Evolutionary conservation across 2,329 filamentous ascomycete species (phyloP).

Genomic region (Amphichorda felina): DNA sequence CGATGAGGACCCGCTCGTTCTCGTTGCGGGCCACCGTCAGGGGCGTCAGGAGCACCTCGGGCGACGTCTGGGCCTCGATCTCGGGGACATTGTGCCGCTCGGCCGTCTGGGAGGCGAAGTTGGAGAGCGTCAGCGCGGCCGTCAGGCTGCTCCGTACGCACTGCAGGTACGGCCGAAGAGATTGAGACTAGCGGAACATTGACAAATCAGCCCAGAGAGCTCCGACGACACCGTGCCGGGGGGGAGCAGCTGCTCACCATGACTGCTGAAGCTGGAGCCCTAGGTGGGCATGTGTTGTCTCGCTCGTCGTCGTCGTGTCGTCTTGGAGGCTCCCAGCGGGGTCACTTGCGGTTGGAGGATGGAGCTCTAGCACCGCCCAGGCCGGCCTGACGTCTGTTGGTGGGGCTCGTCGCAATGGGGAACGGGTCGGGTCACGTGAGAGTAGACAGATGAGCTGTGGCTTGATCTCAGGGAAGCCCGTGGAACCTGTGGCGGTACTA

Average conservation of each 20-base stretch:
- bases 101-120: conserved; percentile 94
- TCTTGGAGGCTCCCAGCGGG: conserved; percentile 9
- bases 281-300: background rate
- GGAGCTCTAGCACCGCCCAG: conserved; percentile 13
- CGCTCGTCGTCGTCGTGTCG: conserved; percentile 1
- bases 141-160: conserved; percentile 92
- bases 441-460: background rate
- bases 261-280: conserved; percentile 3
- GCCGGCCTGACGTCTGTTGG: conserved; percentile 18
- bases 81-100: conserved; percentile 98
- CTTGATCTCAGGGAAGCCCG: background rate
- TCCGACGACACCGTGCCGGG: too few relatives aligned
- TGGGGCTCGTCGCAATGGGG: conserved; percentile 12
- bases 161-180: conserved; percentile 89
- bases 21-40: conserved; percentile 88
- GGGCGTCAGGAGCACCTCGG: conserved; percentile 87
- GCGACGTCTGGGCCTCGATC: conserved; percentile 84
- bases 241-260: conserved; percentile 4
- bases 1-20: conserved; percentile 91
- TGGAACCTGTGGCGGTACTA: background rate
- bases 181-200: conserved; percentile 79
- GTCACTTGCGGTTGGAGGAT: conserved; percentile 11
- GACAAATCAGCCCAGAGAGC: too few relatives aligned
- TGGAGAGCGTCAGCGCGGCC: conserved; percentile 73
- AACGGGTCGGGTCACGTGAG: conserved; percentile 2